Evolutionary conservation across 1,139 yeast genomes (phyloP), one percentile per base, ranked within the genome.

Genomic region (Yamadazyma taylorii): DNA sequence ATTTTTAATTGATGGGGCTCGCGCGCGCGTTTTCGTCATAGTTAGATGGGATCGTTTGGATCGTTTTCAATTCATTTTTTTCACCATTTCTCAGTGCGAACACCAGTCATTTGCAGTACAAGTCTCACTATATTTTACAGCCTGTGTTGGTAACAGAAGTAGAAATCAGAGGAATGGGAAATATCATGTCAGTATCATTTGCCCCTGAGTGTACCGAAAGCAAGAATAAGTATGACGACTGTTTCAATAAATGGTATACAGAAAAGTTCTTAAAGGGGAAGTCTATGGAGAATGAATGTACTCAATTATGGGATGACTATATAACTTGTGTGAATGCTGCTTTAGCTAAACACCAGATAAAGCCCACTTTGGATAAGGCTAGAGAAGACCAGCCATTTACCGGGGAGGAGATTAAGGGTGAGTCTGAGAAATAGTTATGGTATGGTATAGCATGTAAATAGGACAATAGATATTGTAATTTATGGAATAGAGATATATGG

Each of bases 171-270:
- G 21, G 8, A 38, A 84, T 85, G 92, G 92, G 92, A 40, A 83
- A 81, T 63, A 68, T 72, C 42, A 85, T 90, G 95, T 89, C 97
- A 17, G 83, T 86, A 8, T 88, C 96, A 43, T 86, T 92, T 71
- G 97, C 97, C 30, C 96, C 97, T 16, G 97, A 92, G 65, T 92
- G 98, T 63, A 88, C 95, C 16, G 85, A 81, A 28, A 78, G 85
- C 45, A 92, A 92, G 61, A 79, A 79, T 50, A 77, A 80, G 51
- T 92, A 92, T 57, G 97, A 92, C 56, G 85, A 83, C 55, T 92
- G 98, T 60, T 92, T 92, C 68, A 89, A 88, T 63, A 76, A 76
- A 50, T 92, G 97, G 97, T 92, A 92, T 60, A 81, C 94, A n/a
- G 97, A 90, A 52, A 85, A 84, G 61, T 84, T 84, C 53, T 67